These are phyloP conservation scores for Akanthomyces uredinophilus DNA, from an alignment of 2,329 filamentous ascomycete genomes.

Conservation along the genomic window DNA sequence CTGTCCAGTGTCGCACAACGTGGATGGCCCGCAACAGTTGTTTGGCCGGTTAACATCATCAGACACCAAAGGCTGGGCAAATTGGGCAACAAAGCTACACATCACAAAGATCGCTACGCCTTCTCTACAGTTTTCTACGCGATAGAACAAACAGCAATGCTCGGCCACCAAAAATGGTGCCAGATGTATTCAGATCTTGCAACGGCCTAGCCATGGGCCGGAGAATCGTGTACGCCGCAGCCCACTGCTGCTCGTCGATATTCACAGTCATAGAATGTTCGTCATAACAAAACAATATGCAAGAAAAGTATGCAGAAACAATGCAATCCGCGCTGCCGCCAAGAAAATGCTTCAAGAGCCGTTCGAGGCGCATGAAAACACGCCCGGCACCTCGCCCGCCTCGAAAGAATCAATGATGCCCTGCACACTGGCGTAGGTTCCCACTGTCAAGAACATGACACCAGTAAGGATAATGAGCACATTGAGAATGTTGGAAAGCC, in stretches of 20 bases:
- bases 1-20: background rate
- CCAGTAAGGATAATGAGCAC: constrained; percentile 67
- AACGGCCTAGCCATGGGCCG: background rate
- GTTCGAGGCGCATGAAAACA: constrained; percentile 70
- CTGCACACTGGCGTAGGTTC: constrained; percentile 75
- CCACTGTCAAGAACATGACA: constrained; percentile 73
- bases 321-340: background rate
- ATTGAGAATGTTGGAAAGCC: constrained; percentile 60
- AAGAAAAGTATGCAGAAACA: constrained; percentile 3
- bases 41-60: background rate
- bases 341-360: constrained; percentile 41
- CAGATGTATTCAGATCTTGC: constrained; percentile 2
- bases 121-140: background rate
- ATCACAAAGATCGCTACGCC: background rate
- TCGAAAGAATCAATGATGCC: constrained; percentile 70
- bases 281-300: background rate
- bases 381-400: constrained; percentile 57
- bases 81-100: background rate
- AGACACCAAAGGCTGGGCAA: background rate
- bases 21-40: background rate
- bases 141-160: background rate
- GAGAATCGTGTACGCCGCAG: constrained; percentile 9
- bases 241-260: constrained; percentile 10
- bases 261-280: background rate
- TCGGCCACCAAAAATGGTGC: background rate